phyloP scores from a whole-genome alignment of 257 asterid species.

The Anisodus tanguticus region DNA sequence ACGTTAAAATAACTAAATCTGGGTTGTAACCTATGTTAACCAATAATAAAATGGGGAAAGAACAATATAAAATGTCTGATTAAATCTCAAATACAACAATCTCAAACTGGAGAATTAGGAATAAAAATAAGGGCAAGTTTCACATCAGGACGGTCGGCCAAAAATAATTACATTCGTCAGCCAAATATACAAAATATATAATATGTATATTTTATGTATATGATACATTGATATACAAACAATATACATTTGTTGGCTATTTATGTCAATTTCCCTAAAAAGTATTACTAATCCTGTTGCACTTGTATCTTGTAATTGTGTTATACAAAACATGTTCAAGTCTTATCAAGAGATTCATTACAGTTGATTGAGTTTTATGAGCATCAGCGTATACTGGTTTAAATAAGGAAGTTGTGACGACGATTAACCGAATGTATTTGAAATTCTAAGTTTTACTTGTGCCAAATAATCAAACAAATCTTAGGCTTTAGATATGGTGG shows the following conservation, averaged over 20 bases:
- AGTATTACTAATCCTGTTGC: neutral
- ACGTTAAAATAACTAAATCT: neutral
- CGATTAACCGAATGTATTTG: neutral
- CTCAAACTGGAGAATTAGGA: neutral
- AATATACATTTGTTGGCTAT: too few relatives aligned
- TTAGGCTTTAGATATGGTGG: neutral
- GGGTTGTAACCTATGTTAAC: neutral
- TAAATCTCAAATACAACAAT: neutral
- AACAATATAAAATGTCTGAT: neutral
- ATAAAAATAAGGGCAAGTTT: too few relatives aligned
- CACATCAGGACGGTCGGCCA: too few relatives aligned
- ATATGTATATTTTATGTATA: too few relatives aligned
- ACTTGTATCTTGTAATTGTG: neutral
- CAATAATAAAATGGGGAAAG: constrained; percentile 8
- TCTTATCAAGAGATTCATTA: neutral
- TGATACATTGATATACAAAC: too few relatives aligned
- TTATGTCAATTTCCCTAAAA: neutral
- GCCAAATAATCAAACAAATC: neutral
- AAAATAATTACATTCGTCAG: too few relatives aligned
- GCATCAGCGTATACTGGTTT: neutral
- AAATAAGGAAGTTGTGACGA: neutral
- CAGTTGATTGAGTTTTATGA: neutral
- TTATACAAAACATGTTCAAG: neutral
- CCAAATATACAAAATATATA: too few relatives aligned
- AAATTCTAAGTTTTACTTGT: neutral